phyloP scores from a whole-genome alignment of 805 yeast genomes.

The Candida cerambycidarum region DNA sequence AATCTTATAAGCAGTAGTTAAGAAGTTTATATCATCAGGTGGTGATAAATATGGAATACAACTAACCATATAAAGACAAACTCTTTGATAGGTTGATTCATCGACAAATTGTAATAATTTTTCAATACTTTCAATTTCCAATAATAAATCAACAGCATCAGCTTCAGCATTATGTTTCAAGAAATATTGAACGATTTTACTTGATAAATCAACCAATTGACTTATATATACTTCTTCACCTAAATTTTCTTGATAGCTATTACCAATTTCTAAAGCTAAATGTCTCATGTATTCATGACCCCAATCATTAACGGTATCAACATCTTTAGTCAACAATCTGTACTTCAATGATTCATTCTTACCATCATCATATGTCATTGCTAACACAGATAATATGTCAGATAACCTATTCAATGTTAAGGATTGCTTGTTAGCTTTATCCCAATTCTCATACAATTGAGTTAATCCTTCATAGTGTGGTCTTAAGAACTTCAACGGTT shows the following conservation, averaged over 20 bases:
- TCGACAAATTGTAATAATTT: constrained; percentile 82
- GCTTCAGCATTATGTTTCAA: constrained; percentile 96
- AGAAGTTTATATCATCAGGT: constrained; percentile 84
- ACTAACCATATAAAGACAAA: constrained; percentile 89
- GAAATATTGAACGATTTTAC: constrained; percentile 84
- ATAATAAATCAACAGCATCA: constrained; percentile 91
- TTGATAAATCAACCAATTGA: constrained; percentile 61
- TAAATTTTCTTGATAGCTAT: constrained; percentile 60
- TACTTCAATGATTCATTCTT: constrained; percentile 77
- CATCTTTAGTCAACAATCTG: constrained; percentile 56
- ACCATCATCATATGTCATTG: constrained; percentile 88
- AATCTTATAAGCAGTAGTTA: constrained; percentile 84
- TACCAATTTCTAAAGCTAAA: constrained; percentile 92
- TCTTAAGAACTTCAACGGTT: constrained; percentile 92
- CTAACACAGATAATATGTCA: constrained; percentile 87
- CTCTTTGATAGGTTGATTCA: constrained; percentile 78
- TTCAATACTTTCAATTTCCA: constrained; percentile 87
- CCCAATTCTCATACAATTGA: constrained; percentile 68
- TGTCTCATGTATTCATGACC: constrained; percentile 98
- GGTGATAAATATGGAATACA: constrained; percentile 97
- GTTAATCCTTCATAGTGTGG: constrained; percentile 78
- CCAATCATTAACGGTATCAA: constrained; percentile 76
- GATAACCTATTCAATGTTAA: constrained; percentile 61
- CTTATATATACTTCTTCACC: constrained; percentile 37
- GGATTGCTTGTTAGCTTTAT: constrained; percentile 23